Conservation (phyloP, 345 rosid genomes). For the Anacardium occidentale region DNA sequence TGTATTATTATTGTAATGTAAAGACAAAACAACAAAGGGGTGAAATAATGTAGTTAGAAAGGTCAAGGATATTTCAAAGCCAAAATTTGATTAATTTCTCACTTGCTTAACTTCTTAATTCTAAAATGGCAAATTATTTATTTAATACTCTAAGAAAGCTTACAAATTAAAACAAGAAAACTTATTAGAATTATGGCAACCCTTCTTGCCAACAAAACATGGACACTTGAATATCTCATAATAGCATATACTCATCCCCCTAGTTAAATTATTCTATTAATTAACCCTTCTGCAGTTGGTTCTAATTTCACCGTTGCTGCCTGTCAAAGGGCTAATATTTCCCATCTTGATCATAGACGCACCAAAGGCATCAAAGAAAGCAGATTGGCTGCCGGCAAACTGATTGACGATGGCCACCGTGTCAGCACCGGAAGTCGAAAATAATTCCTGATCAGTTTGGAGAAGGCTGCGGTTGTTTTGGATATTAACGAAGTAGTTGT, state of each 20-base stretch:
- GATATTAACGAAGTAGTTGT: conserved; percentile 31
- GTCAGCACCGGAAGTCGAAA: conserved; percentile 30
- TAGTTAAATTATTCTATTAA: neutral
- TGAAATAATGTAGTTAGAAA: no score
- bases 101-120: no score
- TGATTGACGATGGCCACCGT: conserved; percentile 30
- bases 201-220: no score
- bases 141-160: no score
- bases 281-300: conserved; percentile 34
- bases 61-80: no score
- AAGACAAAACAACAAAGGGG: no score
- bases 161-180: no score
- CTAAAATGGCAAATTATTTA: no score
- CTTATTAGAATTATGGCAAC: no score
- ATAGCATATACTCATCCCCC: neutral
- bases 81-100: no score
- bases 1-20: no score
- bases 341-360: conserved; percentile 46
- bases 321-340: conserved; percentile 35
- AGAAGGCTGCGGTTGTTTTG: conserved; percentile 34
- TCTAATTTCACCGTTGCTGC: conserved; percentile 39
- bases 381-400: conserved; percentile 32
- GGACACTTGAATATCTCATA: no score
- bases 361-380: conserved; percentile 37
- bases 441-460: conserved; percentile 39